Base-by-base conservation (phyloP, 305 asterid species). In the Stenogyne calaminthoides region DNA sequence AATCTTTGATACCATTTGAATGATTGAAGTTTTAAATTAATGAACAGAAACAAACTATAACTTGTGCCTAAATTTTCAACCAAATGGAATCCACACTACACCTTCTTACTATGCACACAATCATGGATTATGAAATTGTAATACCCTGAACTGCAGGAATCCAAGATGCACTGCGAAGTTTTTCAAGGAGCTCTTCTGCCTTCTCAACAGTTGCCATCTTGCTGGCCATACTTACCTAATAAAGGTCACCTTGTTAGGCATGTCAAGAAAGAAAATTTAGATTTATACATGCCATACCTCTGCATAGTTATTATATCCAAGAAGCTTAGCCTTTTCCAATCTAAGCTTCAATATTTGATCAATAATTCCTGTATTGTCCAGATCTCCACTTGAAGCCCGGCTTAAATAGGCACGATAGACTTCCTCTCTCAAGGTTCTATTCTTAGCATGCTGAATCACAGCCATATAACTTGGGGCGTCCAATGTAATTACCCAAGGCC, bases 161-260 rank as follows among this genome's bases (percentile, higher is more conserved):
- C 99, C 99, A 95, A 32, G 99, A 95, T 73, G 97, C 96, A 82
- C 72, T 64, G 61, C 97, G 89, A 76, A 95, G 89, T 79, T 87
- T 95, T 78, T 92, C 98, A 78, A 95, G 97, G 74, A 95, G 97
- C 81, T 92, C 98, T 84, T 79, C 88, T 36, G 96, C 99, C 81
- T 89, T 88, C 44, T 87, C 89, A 75, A 87, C 88, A 54, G 98
- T 90, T 36, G 99, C 99, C 99, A 95, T 95, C 87, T 95, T 95
- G 77, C 87, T 82, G 29, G 97, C 96, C 98, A 95, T 93, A 84
- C 99, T 95, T 67, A 95, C 92, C 99, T 95, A 81, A 73, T 60
- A 73, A 70, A 39, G 69, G 39, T 58, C 59, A 75, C 70, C 67
- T 58, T 27, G 51, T 84, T 61, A 79, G 70, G 62, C 79, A 52